Percentiles rank a stretch among this genome's conserved stretches.
Evolutionary conservation across 2,329 filamentous ascomycete genomes (phyloP).

Genomic region (Cladosporium phlei): DNA sequence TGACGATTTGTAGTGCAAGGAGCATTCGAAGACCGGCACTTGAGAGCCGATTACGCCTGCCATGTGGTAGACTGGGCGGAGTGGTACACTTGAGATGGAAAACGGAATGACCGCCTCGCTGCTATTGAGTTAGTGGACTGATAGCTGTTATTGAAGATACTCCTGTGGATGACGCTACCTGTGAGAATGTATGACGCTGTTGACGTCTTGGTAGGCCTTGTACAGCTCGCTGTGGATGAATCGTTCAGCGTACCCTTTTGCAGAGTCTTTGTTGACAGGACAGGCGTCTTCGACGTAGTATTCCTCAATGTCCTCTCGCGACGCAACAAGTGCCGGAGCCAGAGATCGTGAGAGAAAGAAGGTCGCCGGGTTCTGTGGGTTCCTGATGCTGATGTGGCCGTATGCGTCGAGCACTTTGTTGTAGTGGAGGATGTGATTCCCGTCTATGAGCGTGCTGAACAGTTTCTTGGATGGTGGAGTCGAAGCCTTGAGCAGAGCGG

Average conservation of each 20-base stretch:
- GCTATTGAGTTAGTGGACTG: too few species aligned
- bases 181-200: slow-evolving; percentile 43
- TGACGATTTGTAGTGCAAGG: slow-evolving; percentile 27
- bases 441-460: slow-evolving; percentile 33
- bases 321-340: slow-evolving; percentile 40
- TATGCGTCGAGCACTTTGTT: slow-evolving; percentile 19
- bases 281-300: slow-evolving; percentile 40
- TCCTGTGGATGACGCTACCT: too few species aligned
- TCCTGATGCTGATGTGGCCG: slow-evolving; percentile 33
- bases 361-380: slow-evolving; percentile 33
- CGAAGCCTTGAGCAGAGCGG: slow-evolving; percentile 27
- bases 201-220: slow-evolving; percentile 40
- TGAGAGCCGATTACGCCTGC: slow-evolving; percentile 39
- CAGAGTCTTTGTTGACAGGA: slow-evolving; percentile 23
- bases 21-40: slow-evolving; percentile 33
- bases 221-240: slow-evolving; percentile 44
- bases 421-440: slow-evolving; percentile 33
- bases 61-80: slow-evolving; percentile 42
- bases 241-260: slow-evolving; percentile 37
- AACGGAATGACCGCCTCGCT: slow-evolving; percentile 40
- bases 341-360: slow-evolving; percentile 45
- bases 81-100: slow-evolving; percentile 37
- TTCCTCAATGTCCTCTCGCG: slow-evolving; percentile 39
- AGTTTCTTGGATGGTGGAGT: slow-evolving; percentile 24
- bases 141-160: too few species aligned